A percentile compares a stretch with the other conserved stretches of the same genome.
These are phyloP conservation scores for Tulasnella sp. DNA, from an alignment of 768 basidiomycete genomes.

Conservation along the genomic window DNA sequence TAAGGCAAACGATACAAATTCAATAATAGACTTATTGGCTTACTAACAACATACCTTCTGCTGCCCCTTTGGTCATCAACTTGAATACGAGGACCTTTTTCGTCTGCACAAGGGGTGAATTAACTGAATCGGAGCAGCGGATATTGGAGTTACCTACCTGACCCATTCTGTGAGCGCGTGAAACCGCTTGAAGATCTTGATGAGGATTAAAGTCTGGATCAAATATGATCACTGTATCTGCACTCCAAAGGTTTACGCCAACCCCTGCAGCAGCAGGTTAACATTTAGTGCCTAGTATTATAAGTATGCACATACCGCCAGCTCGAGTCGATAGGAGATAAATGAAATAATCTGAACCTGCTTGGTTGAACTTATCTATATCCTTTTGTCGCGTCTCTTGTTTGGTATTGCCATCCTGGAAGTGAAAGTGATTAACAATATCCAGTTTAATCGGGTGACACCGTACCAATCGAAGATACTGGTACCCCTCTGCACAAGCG, in stretches of 20 bases:
- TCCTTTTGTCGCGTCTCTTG: constrained; percentile 76
- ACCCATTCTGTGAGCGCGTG: constrained; percentile 87
- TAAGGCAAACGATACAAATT: constrained; percentile 23
- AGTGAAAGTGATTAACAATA: constrained; percentile 7
- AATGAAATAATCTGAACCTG: constrained; percentile 76
- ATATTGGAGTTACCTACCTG: constrained; percentile 25
- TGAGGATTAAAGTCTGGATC: constrained; percentile 99
- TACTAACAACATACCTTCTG: constrained; percentile 47
- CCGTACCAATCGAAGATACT: constrained; percentile 62
- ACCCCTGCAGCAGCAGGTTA: constrained; percentile 17
- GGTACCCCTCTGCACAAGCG: constrained; percentile 47
- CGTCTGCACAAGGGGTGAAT: constrained; percentile 34
- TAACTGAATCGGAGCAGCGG: neutral
- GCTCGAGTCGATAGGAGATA: constrained; percentile 88
- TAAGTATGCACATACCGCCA: constrained; percentile 66
- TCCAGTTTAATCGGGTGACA: neutral
- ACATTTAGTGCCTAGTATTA: neutral
- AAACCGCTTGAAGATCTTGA: constrained; percentile 90
- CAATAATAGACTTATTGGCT: neutral
- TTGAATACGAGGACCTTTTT: constrained; percentile 94
- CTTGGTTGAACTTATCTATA: constrained; percentile 90
- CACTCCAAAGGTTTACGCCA: constrained; percentile 72
- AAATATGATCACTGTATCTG: constrained; percentile 86
- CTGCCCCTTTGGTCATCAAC: constrained; percentile 86
- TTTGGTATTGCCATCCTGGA: constrained; percentile 80